phyloP scores from a whole-genome alignment of 345 rosid species.

The Melaleuca alternifolia region DNA sequence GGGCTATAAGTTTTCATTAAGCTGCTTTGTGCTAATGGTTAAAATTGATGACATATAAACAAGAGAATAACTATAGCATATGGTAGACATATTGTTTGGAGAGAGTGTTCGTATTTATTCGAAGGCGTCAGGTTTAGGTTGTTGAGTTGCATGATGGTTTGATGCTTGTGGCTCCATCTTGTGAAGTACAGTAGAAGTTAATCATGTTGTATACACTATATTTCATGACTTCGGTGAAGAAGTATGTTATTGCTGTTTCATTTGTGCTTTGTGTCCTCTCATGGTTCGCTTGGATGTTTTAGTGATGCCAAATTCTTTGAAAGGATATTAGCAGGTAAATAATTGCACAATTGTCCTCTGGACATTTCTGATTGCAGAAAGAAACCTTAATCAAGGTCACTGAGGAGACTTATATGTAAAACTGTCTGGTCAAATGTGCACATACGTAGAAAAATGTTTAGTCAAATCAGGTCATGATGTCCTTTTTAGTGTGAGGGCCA shows the following conservation, averaged over 20 bases:
- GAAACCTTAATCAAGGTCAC: background rate
- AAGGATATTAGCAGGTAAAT: background rate
- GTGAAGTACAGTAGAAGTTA: background rate
- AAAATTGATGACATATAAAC: background rate
- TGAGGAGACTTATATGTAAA: background rate
- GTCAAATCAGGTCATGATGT: background rate
- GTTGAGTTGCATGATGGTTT: background rate
- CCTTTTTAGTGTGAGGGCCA: background rate
- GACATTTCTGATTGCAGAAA: background rate
- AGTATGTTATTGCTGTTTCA: background rate
- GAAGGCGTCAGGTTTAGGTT: background rate
- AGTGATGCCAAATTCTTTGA: background rate
- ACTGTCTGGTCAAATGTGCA: background rate
- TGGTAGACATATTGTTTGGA: background rate
- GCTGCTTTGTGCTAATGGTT: background rate
- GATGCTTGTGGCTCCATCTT: background rate
- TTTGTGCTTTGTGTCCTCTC: background rate
- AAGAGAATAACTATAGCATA: background rate
- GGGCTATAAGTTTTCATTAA: background rate
- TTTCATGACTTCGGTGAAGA: background rate
- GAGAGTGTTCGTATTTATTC: background rate
- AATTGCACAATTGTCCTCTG: rapidly evolving
- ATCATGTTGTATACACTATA: background rate
- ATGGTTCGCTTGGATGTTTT: background rate
- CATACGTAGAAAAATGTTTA: background rate